Evolutionary conservation across 352 stramenopile species (phyloP).

Genomic region (Pythium grandisporangium): DNA sequence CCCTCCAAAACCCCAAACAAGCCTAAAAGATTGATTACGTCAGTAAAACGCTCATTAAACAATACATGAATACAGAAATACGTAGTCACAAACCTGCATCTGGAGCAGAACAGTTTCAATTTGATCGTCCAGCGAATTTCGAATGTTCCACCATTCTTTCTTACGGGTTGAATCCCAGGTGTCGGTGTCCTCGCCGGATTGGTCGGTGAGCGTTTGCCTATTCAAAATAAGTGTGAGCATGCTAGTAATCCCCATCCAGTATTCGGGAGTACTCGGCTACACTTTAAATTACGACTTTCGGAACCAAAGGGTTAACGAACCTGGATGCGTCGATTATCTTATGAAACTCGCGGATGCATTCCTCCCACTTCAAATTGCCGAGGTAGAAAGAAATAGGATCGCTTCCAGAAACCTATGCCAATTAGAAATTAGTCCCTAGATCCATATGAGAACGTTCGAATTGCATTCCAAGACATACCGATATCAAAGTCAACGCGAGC

Average conservation of each 20-base stretch:
- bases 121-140: slow-evolving; percentile 41
- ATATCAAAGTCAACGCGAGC: slow-evolving; percentile 8
- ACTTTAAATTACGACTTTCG: no score
- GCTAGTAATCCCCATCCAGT: no score
- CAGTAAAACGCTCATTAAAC: slow-evolving; percentile 3
- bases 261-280: no score
- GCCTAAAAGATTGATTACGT: not conserved
- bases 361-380: slow-evolving; percentile 24
- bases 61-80: not conserved
- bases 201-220: slow-evolving; percentile 49
- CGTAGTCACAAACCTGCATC: slow-evolving; percentile 63
- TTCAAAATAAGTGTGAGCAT: no score
- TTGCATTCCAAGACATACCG: no score
- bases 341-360: slow-evolving; percentile 27
- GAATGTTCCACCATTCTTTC: slow-evolving; percentile 69
- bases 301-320: slow-evolving; percentile 19
- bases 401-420: no score
- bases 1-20: slow-evolving; percentile 14
- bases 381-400: slow-evolving; percentile 45
- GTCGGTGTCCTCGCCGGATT: slow-evolving; percentile 38
- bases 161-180: slow-evolving; percentile 52
- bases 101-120: slow-evolving; percentile 25
- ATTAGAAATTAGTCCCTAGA: no score
- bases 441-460: no score
- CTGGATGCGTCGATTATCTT: slow-evolving; percentile 48